Evolutionary conservation across 352 stramenopile species (phyloP), one percentile per base, ranked within the genome.

Genomic region (Plasmopara muralis): DNA sequence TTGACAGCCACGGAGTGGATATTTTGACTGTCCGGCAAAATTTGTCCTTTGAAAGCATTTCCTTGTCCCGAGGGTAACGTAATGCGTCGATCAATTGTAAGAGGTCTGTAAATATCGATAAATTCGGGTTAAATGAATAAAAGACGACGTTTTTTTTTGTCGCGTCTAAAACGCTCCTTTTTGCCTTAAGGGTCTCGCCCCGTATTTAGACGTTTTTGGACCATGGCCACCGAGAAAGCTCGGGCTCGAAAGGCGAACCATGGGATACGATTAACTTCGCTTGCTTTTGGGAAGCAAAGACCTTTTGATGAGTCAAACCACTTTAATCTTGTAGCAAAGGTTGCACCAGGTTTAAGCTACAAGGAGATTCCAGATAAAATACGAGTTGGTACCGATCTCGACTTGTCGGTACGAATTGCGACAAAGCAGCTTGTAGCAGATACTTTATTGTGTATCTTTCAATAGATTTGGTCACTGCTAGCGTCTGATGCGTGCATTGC

Each of bases 1-100:
- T 72, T 31, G 61, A 86, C 43, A 75, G 62, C n/a, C 74, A 77
- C 18, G 74, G 73, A 29, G 64, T 83, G 44, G 72, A 87, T 57
- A 87, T 85, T 38, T 80, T 58, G n/a, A 72, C 78, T 55, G 77
- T 81, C 59, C 64, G 79, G 53, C 70, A 71, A 48, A 70, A 88
- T 45, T 87, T 77, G 25, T 88, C 77, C 3, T 90, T 90, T 47
- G 79, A 90, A 59, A 90, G 79, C 60, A 88, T 90, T 44, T 77
- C 68, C n/a, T 68, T 77, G 15, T 77, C 68, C 9, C 55, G 68
- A 61, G 64, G 64, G 33, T 72, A 15, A 35, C 0, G 2, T 35
- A 1, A 5, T 35, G 31, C 10, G 6, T 12, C 20, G 20, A 25
- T 1, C 20, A 25, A 25, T 25, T 25, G 20, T 25, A 25, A 25